These are phyloP conservation scores for Podila epicladia DNA, from an alignment of 192 early-diverging fungal species.

Conservation along the genomic window DNA sequence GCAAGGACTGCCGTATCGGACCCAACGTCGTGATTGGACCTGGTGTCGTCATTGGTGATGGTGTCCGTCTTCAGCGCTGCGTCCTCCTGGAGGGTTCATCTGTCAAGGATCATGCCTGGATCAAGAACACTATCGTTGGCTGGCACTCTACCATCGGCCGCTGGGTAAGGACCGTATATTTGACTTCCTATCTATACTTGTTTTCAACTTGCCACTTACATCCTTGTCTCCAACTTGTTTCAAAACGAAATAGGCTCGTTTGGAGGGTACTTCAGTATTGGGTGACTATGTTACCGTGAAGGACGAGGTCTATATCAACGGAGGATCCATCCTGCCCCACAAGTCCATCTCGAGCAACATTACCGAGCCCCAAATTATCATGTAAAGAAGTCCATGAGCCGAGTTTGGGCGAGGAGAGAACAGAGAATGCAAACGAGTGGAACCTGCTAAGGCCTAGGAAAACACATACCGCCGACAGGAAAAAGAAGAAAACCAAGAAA, in stretches of 20 bases:
- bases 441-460: not conserved
- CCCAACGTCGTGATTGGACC: slow-evolving; percentile 98
- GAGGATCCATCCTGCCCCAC: slow-evolving; percentile 96
- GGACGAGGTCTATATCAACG: slow-evolving; percentile 96
- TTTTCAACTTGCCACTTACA: not conserved
- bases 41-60: slow-evolving; percentile 89
- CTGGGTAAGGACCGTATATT: slow-evolving; percentile 67
- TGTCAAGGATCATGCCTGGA: slow-evolving; percentile 92
- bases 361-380: slow-evolving; percentile 93
- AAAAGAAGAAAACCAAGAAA: slow-evolving; percentile 11
- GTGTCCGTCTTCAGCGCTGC: slow-evolving; percentile 90
- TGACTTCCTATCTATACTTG: not conserved
- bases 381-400: slow-evolving; percentile 66
- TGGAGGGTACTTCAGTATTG: slow-evolving; percentile 94
- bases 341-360: slow-evolving; percentile 91
- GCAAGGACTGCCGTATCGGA: slow-evolving; percentile 96
- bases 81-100: slow-evolving; percentile 87
- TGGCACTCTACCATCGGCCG: slow-evolving; percentile 96
- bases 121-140: slow-evolving; percentile 91
- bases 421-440: not conserved
- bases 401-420: not conserved
- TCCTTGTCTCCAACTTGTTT: not conserved
- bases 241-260: slow-evolving; percentile 61
- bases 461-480: not conserved
- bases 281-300: slow-evolving; percentile 97